Base-by-base conservation (phyloP, 345 rosid species). In the Raphanus sativus region DNA sequence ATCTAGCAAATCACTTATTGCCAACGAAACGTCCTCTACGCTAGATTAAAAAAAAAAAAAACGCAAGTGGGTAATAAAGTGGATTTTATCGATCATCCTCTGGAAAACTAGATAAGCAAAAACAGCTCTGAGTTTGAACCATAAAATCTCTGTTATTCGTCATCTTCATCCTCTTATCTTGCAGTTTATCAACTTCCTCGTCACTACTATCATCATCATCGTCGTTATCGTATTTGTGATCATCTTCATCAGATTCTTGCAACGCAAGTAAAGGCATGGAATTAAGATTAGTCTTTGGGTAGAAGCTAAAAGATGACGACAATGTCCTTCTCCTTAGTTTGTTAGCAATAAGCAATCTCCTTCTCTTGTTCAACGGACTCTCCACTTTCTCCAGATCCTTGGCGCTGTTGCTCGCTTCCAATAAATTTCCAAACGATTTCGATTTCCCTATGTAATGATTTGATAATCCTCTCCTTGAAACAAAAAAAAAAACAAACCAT, bases 191-290 rank as follows among this genome's bases (percentile, higher is more conserved):
- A 62, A 13, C 13, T 36, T 74, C 36, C 25, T 68, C 78, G 74
- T 79, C 78, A 79, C 62, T 67, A 67, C 15, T 61, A 6, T 36
- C 42, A 33, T 45, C 73, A 50, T 52, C 55, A 50, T 50, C 21
- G 6, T 50, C 10, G 6, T 25, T 13, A 4, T 74, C 59, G 11
- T 32, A 52, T 0, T 70, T 76, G 25, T 62, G 71, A 0, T 68
- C 81, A 0, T 81, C 81, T 3, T 75, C 67, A 0, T 85, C 81
- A 5, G 86, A 88, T 64, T 86, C 86, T 40, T 71, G 70, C 12
- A 85, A 25, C 5, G 89, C 78, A 56, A 93, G 90, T 38, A 88
- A 88, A 34, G 98, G 98, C 98, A 93, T 89, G 29, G 97, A 93
- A 68, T 82, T 86, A 3, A 94, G 92, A 80, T 85, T 85, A 16